These are phyloP conservation scores for Jackrogersella minutella DNA, from an alignment of 495 filamentous ascomycete species.

Conservation along the genomic window DNA sequence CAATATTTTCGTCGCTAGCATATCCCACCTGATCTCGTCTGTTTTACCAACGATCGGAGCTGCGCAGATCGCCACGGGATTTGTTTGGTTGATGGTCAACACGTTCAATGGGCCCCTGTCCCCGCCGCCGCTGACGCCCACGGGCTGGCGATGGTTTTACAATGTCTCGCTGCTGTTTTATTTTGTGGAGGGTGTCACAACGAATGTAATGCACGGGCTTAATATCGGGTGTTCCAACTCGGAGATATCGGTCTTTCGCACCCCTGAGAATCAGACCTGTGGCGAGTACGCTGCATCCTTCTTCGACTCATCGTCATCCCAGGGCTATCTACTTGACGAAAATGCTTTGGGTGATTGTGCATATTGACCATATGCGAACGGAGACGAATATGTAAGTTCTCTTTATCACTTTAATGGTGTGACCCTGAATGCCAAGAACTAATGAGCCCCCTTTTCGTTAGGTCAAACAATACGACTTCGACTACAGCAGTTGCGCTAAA, in stretches of 20 bases:
- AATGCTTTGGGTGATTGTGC: slow-evolving; percentile 61
- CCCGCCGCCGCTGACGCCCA: slow-evolving; percentile 58
- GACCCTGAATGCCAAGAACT: background rate
- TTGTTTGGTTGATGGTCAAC: slow-evolving; percentile 60
- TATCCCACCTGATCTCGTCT: slow-evolving; percentile 62
- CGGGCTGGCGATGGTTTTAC: slow-evolving; percentile 72
- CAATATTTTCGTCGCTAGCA: slow-evolving; percentile 59
- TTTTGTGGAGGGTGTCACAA: slow-evolving; percentile 66
- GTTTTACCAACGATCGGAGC: slow-evolving; percentile 62
- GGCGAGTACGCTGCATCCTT: slow-evolving; percentile 64
- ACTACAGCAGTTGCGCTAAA: slow-evolving; percentile 14
- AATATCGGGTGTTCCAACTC: slow-evolving; percentile 63
- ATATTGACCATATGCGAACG: slow-evolving; percentile 58
- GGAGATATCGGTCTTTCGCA: slow-evolving; percentile 64
- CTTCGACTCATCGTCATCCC: slow-evolving; percentile 41
- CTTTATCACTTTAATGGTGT: background rate
- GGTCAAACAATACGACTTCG: slow-evolving; percentile 17
- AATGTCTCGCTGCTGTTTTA: slow-evolving; percentile 77
- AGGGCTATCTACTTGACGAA: slow-evolving; percentile 63
- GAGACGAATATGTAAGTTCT: slow-evolving; percentile 28
- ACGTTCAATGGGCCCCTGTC: slow-evolving; percentile 65
- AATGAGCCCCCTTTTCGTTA: background rate
- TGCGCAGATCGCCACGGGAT: slow-evolving; percentile 61
- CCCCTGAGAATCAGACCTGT: slow-evolving; percentile 61
- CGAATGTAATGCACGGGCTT: slow-evolving; percentile 64